These are phyloP conservation scores for Podila epigama DNA, from an alignment of 192 early-diverging fungal species.

Conservation along the genomic window DNA sequence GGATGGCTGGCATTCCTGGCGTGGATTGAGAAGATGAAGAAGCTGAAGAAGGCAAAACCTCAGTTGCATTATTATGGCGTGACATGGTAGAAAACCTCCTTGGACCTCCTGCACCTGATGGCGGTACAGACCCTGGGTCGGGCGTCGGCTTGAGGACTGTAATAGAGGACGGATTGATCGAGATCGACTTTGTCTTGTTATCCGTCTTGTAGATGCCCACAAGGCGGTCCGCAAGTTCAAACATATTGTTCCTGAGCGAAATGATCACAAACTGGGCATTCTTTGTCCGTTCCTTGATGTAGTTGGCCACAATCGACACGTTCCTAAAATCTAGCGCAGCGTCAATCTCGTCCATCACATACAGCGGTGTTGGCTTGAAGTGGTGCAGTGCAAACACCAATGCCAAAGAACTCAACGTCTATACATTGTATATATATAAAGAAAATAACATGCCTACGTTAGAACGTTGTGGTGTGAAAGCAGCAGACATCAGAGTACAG, in stretches of 20 bases:
- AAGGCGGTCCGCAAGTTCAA: constrained; percentile 97
- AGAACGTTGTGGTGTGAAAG: not conserved
- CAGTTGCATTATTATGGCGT: not conserved
- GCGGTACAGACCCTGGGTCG: not conserved
- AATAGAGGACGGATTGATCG: constrained; percentile 31
- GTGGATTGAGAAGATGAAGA: not conserved
- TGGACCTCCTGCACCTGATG: not conserved
- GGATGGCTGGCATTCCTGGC: not conserved
- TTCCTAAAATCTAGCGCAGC: constrained; percentile 99
- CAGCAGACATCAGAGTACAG: not conserved
- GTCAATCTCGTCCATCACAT: constrained; percentile 99
- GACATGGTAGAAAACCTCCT: not conserved
- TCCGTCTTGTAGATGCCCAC: constrained; percentile 99
- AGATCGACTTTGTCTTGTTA: constrained; percentile 58
- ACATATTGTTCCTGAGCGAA: constrained; percentile 99
- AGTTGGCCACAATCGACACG: constrained; percentile 98
- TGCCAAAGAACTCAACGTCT: constrained; percentile 97
- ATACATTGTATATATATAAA: not conserved
- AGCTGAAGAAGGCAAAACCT: too few relatives aligned
- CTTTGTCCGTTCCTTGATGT: constrained; percentile 96
- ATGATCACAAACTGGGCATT: constrained; percentile 99
- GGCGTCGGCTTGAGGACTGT: constrained; percentile 30
- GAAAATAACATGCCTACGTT: not conserved
- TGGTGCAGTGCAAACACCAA: constrained; percentile 99
- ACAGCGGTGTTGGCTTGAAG: constrained; percentile 99